Percentiles rank a stretch among this genome's conserved stretches.
Evolutionary conservation across 2,329 filamentous ascomycete species (phyloP).

Genomic region (Lachnellula arida): DNA sequence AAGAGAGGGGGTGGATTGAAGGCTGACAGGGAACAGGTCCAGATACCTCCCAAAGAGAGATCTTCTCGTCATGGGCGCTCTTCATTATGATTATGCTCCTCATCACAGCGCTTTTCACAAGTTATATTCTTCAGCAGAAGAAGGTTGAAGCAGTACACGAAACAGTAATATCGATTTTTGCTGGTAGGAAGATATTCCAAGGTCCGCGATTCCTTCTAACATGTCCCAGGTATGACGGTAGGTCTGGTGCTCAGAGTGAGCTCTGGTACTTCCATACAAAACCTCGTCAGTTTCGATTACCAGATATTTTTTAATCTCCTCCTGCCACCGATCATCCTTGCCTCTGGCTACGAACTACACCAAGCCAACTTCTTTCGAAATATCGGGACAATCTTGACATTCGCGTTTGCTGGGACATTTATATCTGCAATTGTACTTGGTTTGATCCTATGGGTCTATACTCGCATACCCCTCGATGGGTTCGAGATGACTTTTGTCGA

Average conservation of each 20-base stretch:
- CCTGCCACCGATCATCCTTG: slow-evolving; percentile 95
- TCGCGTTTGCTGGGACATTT: slow-evolving; percentile 95
- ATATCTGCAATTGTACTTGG: slow-evolving; percentile 95
- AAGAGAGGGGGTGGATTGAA: slow-evolving; percentile 10
- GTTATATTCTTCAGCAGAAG: slow-evolving; percentile 92
- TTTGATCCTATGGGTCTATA: slow-evolving; percentile 83
- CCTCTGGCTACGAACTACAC: slow-evolving; percentile 94
- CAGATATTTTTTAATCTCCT: slow-evolving; percentile 99
- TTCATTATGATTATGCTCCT: slow-evolving; percentile 95
- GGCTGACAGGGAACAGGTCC: slow-evolving; percentile 44
- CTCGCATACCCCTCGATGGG: slow-evolving; percentile 77
- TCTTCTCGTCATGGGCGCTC: slow-evolving; percentile 92
- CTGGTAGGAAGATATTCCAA: slow-evolving; percentile 50
- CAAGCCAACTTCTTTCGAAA: slow-evolving; percentile 99
- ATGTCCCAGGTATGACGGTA: slow-evolving; percentile 77
- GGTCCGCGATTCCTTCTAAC: slow-evolving; percentile 4
- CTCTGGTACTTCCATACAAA: slow-evolving; percentile 77
- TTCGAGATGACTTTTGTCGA: slow-evolving; percentile 88
- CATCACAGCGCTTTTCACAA: slow-evolving; percentile 91
- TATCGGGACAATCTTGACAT: slow-evolving; percentile 94
- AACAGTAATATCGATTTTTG: slow-evolving; percentile 97
- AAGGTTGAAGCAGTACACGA: slow-evolving; percentile 98
- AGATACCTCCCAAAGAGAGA: slow-evolving; percentile 86
- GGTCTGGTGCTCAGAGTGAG: slow-evolving; percentile 82
- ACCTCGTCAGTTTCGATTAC: slow-evolving; percentile 93